Base-by-base conservation (phyloP, 2,329 filamentous ascomycete species). In the Aspergillus sp. region DNA sequence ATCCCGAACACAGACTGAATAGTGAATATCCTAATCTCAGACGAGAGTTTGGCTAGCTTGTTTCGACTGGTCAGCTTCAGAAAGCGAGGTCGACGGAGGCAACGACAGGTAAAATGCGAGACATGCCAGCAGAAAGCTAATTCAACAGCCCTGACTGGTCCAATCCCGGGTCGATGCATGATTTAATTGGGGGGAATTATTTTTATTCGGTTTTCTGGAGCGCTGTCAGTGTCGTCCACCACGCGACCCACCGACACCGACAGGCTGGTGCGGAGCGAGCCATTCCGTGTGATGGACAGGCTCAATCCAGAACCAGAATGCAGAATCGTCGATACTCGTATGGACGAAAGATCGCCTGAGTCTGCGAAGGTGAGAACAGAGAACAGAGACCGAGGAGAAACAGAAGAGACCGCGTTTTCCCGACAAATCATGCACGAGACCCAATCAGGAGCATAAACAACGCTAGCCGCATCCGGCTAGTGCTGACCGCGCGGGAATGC, bases 221-320 rank as follows among this genome's bases (percentile, higher is more conserved):
- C 20, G 20, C 20, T 44, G 17, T 44, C 41, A 22, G 22, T 51
- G 49, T 51, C 49, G 39, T 34, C 49, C 49, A 39, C 49, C 49
- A 51, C 49, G 30, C 39, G 49, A 52, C 50, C 50, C 50, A 45
- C 50, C 39, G 33, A 40, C 40, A 52, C 50, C 50, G 50, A 45
- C 50, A 52, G 50, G 11, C 27, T 52, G 50, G 50, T 30, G 34
- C 48, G 34, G 48, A 51, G 48, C 48, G 48, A 40, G 48, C 34
- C 34, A 24, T 51, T 40, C 48, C 44, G 44, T 42, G n/a, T 19
- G 19, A 15, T 30, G 44, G 44, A 27, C 42, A 20, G 20, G 20
- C 20, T 20, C 20, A 20, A 20, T 20, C 20, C 20, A 20, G 20
- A 20, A 20, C 4, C 20, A 20, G 20, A 20, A 20, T 20, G 20